phyloP scores from a whole-genome alignment of 2,329 filamentous ascomycete genomes.

The Pseudopyrenochaeta lycopersici region DNA sequence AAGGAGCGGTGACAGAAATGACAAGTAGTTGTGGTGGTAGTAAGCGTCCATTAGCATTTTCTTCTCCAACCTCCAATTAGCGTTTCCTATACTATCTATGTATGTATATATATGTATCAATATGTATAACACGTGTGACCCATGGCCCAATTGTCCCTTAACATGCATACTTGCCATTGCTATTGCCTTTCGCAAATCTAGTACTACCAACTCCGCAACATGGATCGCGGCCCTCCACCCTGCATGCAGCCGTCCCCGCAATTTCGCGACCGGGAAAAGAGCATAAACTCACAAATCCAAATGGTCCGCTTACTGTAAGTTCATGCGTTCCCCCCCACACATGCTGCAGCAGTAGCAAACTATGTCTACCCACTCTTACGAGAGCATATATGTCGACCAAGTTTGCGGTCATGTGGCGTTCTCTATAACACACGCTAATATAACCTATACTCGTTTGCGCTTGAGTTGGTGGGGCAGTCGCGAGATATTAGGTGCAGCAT shows the following conservation, averaged over 20 bases:
- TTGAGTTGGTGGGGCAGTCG: too few species aligned
- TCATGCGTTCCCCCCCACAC: neutral
- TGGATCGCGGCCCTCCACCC: neutral
- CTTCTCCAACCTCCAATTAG: neutral
- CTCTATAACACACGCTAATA: neutral
- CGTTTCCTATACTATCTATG: neutral
- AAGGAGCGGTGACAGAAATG: neutral
- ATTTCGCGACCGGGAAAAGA: slow-evolving; percentile 1
- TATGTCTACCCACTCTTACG: neutral
- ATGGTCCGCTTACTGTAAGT: too few species aligned
- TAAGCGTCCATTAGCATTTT: neutral
- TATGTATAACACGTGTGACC: neutral
- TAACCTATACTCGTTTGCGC: too few species aligned
- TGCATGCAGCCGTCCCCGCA: slow-evolving; percentile 1
- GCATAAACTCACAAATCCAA: neutral
- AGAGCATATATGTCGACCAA: neutral
- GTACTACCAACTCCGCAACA: neutral
- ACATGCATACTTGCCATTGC: neutral
- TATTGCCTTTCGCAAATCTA: slow-evolving; percentile 1
- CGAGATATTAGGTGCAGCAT: too few species aligned
- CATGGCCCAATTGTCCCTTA: neutral
- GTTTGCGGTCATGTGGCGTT: slow-evolving; percentile 3
- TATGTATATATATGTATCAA: neutral
- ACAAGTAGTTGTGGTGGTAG: neutral
- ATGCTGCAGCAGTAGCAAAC: neutral